These are phyloP conservation scores for Eucalyptus cloeziana DNA, from an alignment of 345 rosid species.

Conservation along the genomic window DNA sequence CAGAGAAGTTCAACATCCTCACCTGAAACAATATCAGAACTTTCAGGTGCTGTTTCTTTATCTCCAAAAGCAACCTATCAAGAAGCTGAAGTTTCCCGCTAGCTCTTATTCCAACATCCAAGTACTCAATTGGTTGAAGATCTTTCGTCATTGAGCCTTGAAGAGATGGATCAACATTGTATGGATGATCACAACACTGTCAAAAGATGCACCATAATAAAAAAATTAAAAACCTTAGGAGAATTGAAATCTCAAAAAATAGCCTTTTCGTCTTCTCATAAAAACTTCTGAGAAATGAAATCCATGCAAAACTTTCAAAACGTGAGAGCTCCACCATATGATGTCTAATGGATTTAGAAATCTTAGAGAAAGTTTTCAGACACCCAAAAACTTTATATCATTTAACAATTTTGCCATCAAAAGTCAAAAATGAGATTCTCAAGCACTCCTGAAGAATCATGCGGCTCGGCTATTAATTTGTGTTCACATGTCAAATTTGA, in stretches of 20 bases:
- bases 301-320: not conserved
- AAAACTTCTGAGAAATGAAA: not conserved
- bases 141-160: constrained; percentile 23
- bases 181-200: constrained; percentile 97
- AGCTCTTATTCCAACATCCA: constrained; percentile 78
- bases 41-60: constrained; percentile 37
- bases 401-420: not conserved
- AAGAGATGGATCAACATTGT: constrained; percentile 37
- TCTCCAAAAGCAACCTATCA: constrained; percentile 55
- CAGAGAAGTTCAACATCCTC: not conserved
- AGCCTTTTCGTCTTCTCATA: no score
- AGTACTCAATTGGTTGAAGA: constrained; percentile 11
- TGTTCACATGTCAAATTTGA: not conserved
- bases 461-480: not conserved
- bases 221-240: not conserved
- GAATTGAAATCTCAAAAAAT: not conserved
- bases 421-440: not conserved
- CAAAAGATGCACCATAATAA: constrained; percentile 2
- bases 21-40: constrained; percentile 90
- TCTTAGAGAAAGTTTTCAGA: not conserved
- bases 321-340: not conserved
- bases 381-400: not conserved
- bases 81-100: constrained; percentile 84
- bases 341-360: not conserved
- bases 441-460: not conserved